These are phyloP conservation scores for Candida frijolesensis DNA, from an alignment of 1,139 yeast species.

Conservation along the genomic window DNA sequence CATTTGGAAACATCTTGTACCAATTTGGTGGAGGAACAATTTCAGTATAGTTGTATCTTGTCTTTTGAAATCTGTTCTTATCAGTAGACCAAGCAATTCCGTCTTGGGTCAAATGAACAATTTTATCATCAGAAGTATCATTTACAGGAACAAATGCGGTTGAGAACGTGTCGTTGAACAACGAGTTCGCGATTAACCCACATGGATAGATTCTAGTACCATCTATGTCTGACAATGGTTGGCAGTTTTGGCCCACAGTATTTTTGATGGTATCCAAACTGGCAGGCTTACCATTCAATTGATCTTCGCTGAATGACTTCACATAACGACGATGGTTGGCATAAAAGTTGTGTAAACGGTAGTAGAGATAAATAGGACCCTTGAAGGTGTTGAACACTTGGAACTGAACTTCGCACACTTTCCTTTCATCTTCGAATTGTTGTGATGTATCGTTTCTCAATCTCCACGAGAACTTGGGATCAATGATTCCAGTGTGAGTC, in stretches of 20 bases:
- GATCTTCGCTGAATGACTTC: constrained; percentile 88
- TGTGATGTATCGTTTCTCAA: constrained; percentile 52
- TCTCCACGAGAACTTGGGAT: constrained; percentile 52
- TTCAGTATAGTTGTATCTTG: constrained; percentile 56
- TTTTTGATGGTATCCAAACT: constrained; percentile 57
- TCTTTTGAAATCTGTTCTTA: constrained; percentile 56
- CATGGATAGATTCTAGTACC: constrained; percentile 70
- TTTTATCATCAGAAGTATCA: constrained; percentile 43
- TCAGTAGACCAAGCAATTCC: constrained; percentile 75
- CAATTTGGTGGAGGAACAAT: constrained; percentile 82
- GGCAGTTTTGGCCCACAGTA: constrained; percentile 80
- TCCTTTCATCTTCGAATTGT: constrained; percentile 55
- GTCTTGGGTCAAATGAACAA: constrained; percentile 43
- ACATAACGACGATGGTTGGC: constrained; percentile 95
- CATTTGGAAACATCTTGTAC: constrained; percentile 65
- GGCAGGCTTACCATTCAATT: constrained; percentile 75
- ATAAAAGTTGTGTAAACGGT: constrained; percentile 79
- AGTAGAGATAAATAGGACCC: constrained; percentile 77
- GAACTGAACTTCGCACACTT: constrained; percentile 78
- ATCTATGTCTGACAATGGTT: constrained; percentile 68
- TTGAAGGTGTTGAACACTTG: constrained; percentile 73
- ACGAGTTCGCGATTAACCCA: constrained; percentile 76
- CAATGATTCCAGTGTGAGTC: constrained; percentile 9
- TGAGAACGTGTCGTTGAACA: constrained; percentile 68
- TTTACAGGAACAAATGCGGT: constrained; percentile 43